phyloP scores from a whole-genome alignment of 176 grass and related monocot genomes.

The Dendrocalamus sinicus region DNA sequence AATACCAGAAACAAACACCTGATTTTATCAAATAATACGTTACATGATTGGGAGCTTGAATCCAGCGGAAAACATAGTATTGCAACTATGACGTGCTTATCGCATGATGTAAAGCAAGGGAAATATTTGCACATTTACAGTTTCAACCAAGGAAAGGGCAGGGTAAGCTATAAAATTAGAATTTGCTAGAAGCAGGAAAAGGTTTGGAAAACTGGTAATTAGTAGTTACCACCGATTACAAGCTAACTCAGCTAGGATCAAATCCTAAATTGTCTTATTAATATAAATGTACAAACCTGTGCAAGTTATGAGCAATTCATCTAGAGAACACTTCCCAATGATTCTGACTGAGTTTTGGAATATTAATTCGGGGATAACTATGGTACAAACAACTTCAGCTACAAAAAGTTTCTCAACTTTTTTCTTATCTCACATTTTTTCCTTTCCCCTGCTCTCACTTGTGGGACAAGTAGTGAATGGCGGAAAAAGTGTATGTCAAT shows the following conservation, averaged over 20 bases:
- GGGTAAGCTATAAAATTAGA: background rate
- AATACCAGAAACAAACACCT: background rate
- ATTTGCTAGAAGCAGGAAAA: background rate
- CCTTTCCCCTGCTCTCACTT: background rate
- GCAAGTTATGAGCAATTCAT: background rate
- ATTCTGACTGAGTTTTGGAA: background rate
- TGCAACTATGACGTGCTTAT: background rate
- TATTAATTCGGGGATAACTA: background rate
- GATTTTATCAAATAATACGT: slow-evolving; percentile 9
- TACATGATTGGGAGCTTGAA: slow-evolving; percentile 14
- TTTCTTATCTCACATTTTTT: background rate
- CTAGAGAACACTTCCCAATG: background rate
- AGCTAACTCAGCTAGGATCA: background rate
- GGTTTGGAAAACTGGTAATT: background rate
- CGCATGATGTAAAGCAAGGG: background rate
- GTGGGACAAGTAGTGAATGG: background rate
- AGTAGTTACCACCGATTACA: background rate
- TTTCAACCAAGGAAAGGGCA: slow-evolving; percentile 7
- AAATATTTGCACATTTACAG: slow-evolving; percentile 11
- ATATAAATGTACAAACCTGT: background rate
- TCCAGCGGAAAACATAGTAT: background rate
- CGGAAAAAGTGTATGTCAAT: background rate
- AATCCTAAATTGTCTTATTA: background rate
- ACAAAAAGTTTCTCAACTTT: background rate
- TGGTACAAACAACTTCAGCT: background rate